These are phyloP conservation scores for Gyrodon lividus DNA, from an alignment of 768 basidiomycete genomes.

Conservation along the genomic window DNA sequence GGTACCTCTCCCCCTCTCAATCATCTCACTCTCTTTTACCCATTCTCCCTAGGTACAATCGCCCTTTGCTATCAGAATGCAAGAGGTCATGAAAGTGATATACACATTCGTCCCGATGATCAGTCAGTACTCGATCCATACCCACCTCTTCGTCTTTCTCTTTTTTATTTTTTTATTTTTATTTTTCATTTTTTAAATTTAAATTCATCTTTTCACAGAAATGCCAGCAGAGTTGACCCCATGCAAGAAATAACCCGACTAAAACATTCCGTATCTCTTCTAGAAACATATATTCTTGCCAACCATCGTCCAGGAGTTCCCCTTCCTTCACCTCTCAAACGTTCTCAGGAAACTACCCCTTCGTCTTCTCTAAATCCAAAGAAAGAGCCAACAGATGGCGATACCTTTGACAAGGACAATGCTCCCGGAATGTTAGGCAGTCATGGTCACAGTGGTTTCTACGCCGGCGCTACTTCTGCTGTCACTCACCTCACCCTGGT, in stretches of 20 bases:
- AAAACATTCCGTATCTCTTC: constrained; percentile 40
- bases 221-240: constrained; percentile 36
- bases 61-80: constrained; percentile 79
- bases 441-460: constrained; percentile 66
- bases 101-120: constrained; percentile 57
- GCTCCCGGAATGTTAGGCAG: constrained; percentile 67
- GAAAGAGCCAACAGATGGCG: constrained; percentile 51
- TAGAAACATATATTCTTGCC: constrained; percentile 35
- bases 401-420: constrained; percentile 44
- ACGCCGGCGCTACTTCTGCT: constrained; percentile 77
- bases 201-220: constrained; percentile 19
- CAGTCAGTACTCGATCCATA: constrained; percentile 17
- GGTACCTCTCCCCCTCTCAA: constrained; percentile 42
- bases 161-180: neutral
- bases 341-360: constrained; percentile 21
- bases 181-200: neutral
- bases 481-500: constrained; percentile 69
- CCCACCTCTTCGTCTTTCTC: constrained; percentile 38
- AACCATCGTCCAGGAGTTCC: constrained; percentile 26
- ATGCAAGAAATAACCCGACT: constrained; percentile 41
- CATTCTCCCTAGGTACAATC: constrained; percentile 59
- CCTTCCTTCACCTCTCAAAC: constrained; percentile 29
- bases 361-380: constrained; percentile 44
- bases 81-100: constrained; percentile 59
- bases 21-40: constrained; percentile 12